Evolutionary conservation across 83 land plant genomes (phyloP).

Genomic region (Picea abies): DNA sequence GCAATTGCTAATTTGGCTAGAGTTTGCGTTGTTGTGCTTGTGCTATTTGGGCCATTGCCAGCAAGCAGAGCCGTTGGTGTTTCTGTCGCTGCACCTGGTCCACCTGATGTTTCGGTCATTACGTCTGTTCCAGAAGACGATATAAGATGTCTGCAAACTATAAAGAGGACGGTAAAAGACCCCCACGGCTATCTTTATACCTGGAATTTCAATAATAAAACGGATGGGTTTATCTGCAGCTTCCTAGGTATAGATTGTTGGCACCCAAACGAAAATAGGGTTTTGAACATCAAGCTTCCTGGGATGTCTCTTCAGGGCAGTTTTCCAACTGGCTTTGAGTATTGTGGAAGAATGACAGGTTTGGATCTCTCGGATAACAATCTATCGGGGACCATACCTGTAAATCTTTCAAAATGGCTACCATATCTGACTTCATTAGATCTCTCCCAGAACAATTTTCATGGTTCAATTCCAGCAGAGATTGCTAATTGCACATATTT

Average conservation of each 20-base stretch:
- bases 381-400: conserved; percentile 36
- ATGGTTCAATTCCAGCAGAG: conserved; percentile 42
- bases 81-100: too few relatives aligned
- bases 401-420: conserved; percentile 17
- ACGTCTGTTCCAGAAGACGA: conserved; percentile 15
- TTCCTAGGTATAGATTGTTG: conserved; percentile 62
- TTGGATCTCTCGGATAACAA: conserved; percentile 46
- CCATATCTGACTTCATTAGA: conserved; percentile 31
- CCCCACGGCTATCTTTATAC: conserved; percentile 25
- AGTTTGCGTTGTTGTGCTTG: neutral
- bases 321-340: conserved; percentile 33
- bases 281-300: conserved; percentile 38
- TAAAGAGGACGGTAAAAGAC: conserved; percentile 36
- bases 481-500: conserved; percentile 31
- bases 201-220: conserved; percentile 41
- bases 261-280: conserved; percentile 58
- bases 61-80: too few relatives aligned
- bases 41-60: too few relatives aligned
- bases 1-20: neutral
- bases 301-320: conserved; percentile 42
- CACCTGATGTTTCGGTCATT: too few relatives aligned
- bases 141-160: conserved; percentile 37
- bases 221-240: conserved; percentile 48
- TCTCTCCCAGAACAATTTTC: conserved; percentile 43
- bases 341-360: conserved; percentile 31